Evolutionary conservation across 106 monocot species (phyloP), one percentile per base, ranked within the genome.

Genomic region (Triglochin maritima): DNA sequence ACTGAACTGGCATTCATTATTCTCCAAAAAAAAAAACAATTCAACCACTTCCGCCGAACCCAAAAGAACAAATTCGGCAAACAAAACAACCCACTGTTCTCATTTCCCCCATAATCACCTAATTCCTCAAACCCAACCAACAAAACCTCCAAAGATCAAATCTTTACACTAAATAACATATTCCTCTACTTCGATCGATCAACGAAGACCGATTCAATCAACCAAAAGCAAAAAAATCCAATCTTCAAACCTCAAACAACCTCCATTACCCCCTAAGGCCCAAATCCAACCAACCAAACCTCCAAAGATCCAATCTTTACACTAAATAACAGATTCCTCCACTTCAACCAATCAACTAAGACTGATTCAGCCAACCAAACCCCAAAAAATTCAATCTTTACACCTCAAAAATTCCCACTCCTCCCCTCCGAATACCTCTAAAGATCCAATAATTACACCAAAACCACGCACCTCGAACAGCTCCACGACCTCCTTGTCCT

Each of bases 401-500:
- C 60, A 9, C 5, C 9, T 29, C 29, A 29, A 47, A 12, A 11
- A 47, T 46, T 64, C 8, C 9, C 9, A 9, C 7, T 16, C 8
- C 7, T 16, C 8, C n/a, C 60, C 17, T 2, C 9, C 6, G 9
- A 60, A 29, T 3, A 13, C 59, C 42, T 60, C 8, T 42, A 29
- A 17, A 29, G 60, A 17, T 29, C 17, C 9, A 14, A 9, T 29
- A 17, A 5, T 43, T 17, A 60, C 17, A 60, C 17, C 60, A 60
- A 60, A 60, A 29, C 16, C 48, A 64, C 64, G 9, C 12, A 64
- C 64, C 64, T 64, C 64, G 46, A 64, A 64, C 7, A 64, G 46
- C 64, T 64, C 47, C 45, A 15, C 14, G 10, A 45, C 46, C 64
- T 14, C 44, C 44, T 14, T 10, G 5, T 64, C 46, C 9, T 44